A percentile compares a stretch with the other conserved stretches of the same genome.
Evolutionary conservation across 805 yeast species (phyloP).

Genomic region (Candida broadrunensis): DNA sequence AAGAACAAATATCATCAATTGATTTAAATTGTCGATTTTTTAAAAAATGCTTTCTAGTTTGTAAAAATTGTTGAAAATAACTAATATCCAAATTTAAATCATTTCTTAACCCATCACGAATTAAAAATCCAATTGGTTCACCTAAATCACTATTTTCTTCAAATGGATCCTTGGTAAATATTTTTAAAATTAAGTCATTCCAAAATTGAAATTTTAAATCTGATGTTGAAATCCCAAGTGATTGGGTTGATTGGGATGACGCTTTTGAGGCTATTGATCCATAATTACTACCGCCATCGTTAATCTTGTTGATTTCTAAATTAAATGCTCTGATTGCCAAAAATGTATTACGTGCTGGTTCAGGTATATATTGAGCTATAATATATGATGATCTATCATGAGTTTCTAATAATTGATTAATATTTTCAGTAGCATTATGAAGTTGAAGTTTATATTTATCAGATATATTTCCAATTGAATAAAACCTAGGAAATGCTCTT

Average conservation of each 20-base stretch:
- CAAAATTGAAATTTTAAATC: constrained; percentile 70
- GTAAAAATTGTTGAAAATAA: constrained; percentile 57
- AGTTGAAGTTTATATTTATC: constrained; percentile 10
- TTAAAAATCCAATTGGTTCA: constrained; percentile 63
- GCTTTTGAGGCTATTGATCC: constrained; percentile 28
- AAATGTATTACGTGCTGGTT: constrained; percentile 57
- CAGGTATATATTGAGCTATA: constrained; percentile 67
- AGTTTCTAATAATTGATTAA: constrained; percentile 41
- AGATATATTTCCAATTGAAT: background rate
- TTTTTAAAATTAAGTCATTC: constrained; percentile 56
- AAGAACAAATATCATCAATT: constrained; percentile 61
- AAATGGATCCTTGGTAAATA: constrained; percentile 32
- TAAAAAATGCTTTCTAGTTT: constrained; percentile 54
- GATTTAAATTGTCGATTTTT: constrained; percentile 41
- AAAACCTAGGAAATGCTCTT: no score
- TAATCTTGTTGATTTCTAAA: constrained; percentile 56
- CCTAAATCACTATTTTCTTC: constrained; percentile 37
- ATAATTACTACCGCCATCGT: constrained; percentile 22
- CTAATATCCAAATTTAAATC: constrained; percentile 50
- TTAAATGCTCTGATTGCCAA: constrained; percentile 66
- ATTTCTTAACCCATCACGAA: constrained; percentile 50
- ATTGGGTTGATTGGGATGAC: constrained; percentile 20
- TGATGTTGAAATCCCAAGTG: constrained; percentile 38
- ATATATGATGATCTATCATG: constrained; percentile 64
- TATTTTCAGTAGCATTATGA: constrained; percentile 36